Conservation (phyloP, 371 early-diverging fungal genomes). For the Mortierella sp. region DNA sequence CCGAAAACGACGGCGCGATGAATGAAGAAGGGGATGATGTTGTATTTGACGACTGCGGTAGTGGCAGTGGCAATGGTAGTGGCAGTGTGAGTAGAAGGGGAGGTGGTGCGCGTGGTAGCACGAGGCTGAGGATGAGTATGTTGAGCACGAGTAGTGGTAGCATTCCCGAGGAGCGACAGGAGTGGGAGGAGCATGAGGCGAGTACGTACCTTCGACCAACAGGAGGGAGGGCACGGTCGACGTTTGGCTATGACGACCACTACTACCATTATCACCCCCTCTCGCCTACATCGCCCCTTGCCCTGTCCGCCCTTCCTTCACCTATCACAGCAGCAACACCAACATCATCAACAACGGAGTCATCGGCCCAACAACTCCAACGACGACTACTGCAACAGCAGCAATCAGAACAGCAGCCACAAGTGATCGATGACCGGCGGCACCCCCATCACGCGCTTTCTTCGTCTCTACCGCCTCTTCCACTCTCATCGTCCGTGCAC, state of each 20-base stretch:
- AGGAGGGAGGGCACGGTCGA: conserved; percentile 20
- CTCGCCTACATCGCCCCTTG: not conserved
- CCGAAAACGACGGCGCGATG: not conserved
- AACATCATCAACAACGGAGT: not conserved
- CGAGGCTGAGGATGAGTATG: not conserved
- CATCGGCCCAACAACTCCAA: not conserved
- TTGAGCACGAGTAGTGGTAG: not conserved
- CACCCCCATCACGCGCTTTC: not conserved
- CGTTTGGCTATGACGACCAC: conserved; percentile 37
- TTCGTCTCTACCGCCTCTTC: conserved; percentile 9
- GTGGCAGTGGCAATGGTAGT: not conserved
- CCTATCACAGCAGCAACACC: not conserved
- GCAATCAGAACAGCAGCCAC: not conserved
- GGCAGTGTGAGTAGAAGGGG: conserved; percentile 7
- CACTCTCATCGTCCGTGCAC: conserved; percentile 28
- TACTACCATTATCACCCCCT: not conserved
- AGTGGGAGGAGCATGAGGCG: not conserved
- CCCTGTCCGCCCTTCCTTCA: not conserved
- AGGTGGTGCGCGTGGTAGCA: not conserved
- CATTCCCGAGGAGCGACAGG: not conserved
- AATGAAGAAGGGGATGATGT: not conserved
- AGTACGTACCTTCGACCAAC: not conserved
- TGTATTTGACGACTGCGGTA: not conserved
- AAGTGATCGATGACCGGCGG: not conserved
- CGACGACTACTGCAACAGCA: not conserved